phyloP scores from a whole-genome alignment of 2,329 filamentous ascomycete species.

The Gaeumannomyces tritici region DNA sequence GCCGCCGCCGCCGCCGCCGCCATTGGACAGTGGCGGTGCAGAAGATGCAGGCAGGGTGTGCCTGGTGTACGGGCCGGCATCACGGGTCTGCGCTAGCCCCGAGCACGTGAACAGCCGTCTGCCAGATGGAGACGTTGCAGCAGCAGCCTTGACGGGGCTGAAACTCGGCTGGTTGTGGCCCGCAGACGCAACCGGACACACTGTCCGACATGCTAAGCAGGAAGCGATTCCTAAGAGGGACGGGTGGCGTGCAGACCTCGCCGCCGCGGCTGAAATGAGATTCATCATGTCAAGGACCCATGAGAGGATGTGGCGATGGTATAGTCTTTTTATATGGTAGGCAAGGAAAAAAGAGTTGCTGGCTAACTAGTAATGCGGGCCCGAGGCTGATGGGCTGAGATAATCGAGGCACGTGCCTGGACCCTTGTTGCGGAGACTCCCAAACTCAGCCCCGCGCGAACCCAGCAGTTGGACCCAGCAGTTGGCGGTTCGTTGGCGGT shows the following conservation, averaged over 20 bases:
- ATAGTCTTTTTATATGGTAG: no score
- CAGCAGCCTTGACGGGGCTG: neutral
- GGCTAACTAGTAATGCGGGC: no score
- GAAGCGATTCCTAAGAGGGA: neutral
- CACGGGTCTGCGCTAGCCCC: neutral
- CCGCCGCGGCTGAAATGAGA: neutral
- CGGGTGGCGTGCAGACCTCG: no score
- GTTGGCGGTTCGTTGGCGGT: no score
- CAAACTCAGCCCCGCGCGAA: no score
- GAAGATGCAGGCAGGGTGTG: constrained; percentile 7
- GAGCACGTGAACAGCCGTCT: neutral
- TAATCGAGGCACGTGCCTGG: neutral
- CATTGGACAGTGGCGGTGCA: neutral
- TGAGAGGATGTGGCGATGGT: no score
- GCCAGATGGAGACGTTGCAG: neutral
- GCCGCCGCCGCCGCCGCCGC: no score
- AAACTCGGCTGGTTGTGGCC: neutral
- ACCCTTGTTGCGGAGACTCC: neutral
- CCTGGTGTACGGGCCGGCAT: neutral
- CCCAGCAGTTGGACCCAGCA: no score
- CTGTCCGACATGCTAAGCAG: neutral
- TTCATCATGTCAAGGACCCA: neutral
- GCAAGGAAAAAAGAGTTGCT: no score
- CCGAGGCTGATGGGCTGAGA: neutral
- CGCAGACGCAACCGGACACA: neutral